phyloP scores from a whole-genome alignment of 768 basidiomycete genomes.

The Termitomyces heimii region DNA sequence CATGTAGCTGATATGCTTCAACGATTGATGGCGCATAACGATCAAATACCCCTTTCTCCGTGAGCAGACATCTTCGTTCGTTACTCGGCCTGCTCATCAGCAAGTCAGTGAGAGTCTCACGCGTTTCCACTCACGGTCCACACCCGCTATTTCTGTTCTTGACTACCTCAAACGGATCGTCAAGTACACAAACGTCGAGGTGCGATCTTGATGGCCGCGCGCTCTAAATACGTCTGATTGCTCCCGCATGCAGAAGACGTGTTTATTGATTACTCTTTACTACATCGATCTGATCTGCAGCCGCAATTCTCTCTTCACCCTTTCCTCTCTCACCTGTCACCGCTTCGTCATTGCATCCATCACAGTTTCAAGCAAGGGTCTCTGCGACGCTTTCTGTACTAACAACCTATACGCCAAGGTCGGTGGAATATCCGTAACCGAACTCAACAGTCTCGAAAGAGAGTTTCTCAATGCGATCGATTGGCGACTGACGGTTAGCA shows the following conservation, averaged over 20 bases:
- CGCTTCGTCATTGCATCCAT: conserved; percentile 95
- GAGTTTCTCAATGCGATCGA: conserved; percentile 91
- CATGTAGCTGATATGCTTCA: conserved; percentile 89
- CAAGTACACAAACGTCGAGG: conserved; percentile 94
- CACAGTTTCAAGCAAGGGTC: conserved; percentile 88
- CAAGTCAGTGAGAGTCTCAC: conserved; percentile 76
- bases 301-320: conserved; percentile 81
- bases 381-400: conserved; percentile 94
- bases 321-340: conserved; percentile 95
- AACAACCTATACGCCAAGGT: conserved; percentile 95
- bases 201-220: conserved; percentile 25
- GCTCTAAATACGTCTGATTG: background rate
- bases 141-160: conserved; percentile 81
- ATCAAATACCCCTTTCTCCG: conserved; percentile 87
- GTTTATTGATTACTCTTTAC: conserved; percentile 76
- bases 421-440: conserved; percentile 86
- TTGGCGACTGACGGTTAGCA: conserved; percentile 89
- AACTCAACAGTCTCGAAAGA: conserved; percentile 92
- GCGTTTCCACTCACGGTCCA: conserved; percentile 91
- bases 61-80: conserved; percentile 33
- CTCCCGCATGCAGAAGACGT: conserved; percentile 50
- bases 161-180: conserved; percentile 96
- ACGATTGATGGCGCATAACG: conserved; percentile 92
- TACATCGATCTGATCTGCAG: conserved; percentile 94
- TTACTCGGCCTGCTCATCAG: conserved; percentile 11